Evolutionary conservation across 306 rosid genomes (phyloP), one percentile per base, ranked within the genome.

Genomic region (Pterocarpus santalinus): DNA sequence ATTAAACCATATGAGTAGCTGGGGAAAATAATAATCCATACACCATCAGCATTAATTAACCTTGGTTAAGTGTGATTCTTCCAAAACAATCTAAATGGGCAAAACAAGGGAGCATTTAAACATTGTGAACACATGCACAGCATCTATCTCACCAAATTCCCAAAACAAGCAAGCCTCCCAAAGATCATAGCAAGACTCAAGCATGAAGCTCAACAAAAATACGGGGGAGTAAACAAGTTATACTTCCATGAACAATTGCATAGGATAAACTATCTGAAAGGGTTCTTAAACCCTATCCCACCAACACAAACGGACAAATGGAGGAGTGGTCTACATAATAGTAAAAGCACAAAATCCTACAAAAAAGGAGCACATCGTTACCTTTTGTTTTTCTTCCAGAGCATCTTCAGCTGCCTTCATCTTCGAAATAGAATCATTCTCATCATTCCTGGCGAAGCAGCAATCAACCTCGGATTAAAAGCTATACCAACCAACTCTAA

Each of bases 351-450:
- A 39, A 52, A 41, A 77, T 69, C n/a, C 8, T 28, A 63, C 38
- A 39, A 32, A 69, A 52, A 63, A 53, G 4, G 77, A 61, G 81
- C 13, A 30, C 38, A 68, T 66, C 41, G 9, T 77, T 86, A 95
- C 99, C 97, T 91, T 95, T 80, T 91, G 87, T 79, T 90, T 89
- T 70, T 85, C 94, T 86, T 90, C 92, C 75, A 95, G 77, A 52
- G 98, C 96, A 64, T 90, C 91, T 90, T 90, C 95, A 65, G 99
- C 88, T 82, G 94, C 97, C 91, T 86, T 87, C 99, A 93, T 95
- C 86, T 80, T 91, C 15, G 85, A 75, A 33, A 93, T 62, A 36
- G 99, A 85, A 86, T 93, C 99, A 87, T 76, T 56, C 74, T 91
- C 99, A 55, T 93, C 94, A 85, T 89, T 82, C 87, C 99, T 95